phyloP scores from a whole-genome alignment of 2,329 filamentous ascomycete species.

The Epichloe sibirici region DNA sequence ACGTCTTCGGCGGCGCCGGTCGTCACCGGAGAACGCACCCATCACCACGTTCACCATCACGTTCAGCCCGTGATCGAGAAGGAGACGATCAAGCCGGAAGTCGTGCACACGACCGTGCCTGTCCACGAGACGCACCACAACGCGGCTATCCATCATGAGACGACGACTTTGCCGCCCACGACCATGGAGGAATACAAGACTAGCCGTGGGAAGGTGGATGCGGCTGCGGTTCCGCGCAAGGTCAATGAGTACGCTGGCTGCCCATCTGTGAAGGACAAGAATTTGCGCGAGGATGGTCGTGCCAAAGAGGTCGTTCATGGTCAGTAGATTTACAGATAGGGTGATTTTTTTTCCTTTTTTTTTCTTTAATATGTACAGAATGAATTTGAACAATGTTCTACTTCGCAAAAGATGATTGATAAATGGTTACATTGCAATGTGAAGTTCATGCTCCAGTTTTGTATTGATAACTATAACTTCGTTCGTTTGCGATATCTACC shows the following conservation, averaged over 20 bases:
- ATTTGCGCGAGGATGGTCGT: not conserved
- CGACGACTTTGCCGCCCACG: constrained; percentile 51
- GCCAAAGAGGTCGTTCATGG: not conserved
- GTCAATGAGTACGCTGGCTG: constrained; percentile 51
- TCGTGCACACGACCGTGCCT: constrained; percentile 60
- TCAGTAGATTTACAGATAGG: too few species aligned
- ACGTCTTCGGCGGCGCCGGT: constrained; percentile 14
- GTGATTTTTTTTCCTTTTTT: too few species aligned
- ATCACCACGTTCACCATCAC: constrained; percentile 48
- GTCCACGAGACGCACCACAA: constrained; percentile 63
- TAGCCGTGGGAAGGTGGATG: constrained; percentile 34
- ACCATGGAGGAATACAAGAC: constrained; percentile 50
- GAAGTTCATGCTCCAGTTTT: too few species aligned
- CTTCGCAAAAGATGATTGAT: too few species aligned
- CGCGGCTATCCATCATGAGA: constrained; percentile 50
- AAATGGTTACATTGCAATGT: too few species aligned
- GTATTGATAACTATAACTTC: too few species aligned
- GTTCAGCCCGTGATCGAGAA: constrained; percentile 62
- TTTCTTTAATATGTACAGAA: too few species aligned
- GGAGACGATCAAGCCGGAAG: constrained; percentile 52
- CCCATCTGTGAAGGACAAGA: constrained; percentile 26
- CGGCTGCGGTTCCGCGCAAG: constrained; percentile 35
- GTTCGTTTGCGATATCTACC: too few species aligned
- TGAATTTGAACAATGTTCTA: fast-evolving
- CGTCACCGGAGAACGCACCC: constrained; percentile 18